Base-by-base conservation (phyloP, 2,329 filamentous ascomycete genomes). In the Aspergillus hiratsukae region DNA sequence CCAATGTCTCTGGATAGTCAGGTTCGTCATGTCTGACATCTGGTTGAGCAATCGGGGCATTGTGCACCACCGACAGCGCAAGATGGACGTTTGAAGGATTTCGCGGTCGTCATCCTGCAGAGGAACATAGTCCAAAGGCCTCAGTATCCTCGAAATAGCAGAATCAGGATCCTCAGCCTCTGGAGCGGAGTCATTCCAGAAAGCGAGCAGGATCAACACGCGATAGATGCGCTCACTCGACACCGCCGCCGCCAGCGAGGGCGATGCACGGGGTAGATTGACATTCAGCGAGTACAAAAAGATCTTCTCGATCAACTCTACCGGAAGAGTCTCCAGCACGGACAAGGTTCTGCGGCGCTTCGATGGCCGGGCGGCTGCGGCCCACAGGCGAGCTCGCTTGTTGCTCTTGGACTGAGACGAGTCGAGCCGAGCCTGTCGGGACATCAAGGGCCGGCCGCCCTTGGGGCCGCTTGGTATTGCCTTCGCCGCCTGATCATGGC, bases 251-350 rank as follows among this genome's bases (percentile, higher is more conserved):
- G 71, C 72, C 9, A 83, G 63, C 10, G 66, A 58, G 0, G 67
- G 68, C 0, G 80, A 82, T 4, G 73, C 70, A 17, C 68, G 69
- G 2, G 77, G 70, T 1, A 81, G 64, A 40, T 78, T 75, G 31
- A 78, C 60, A 58, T 81, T 80, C 25, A 77, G 63, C 5, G 76
- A 75, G 28, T 74, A 65, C n/a, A 80, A 68, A 58, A 83, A 83
- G 48, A 83, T 81, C 43, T 74, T 70, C 61, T 83, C 77, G n/a
- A 83, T 70, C 11, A 83, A 64, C 64, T 83, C 81, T 3, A 73
- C 65, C 0, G 81, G 81, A 0, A 83, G 69, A 4, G 60, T 55
- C 61, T 83, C 80, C 11, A 83, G 66, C 9, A 58, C 55, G 3
- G 74, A 74, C 3, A 72, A 57, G 11, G 48, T 50, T 27, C 51